Percentiles rank a stretch among this genome's conserved stretches.
Conservation (phyloP, 2,329 filamentous ascomycete species). For the Mycosphaerella arachidis region DNA sequence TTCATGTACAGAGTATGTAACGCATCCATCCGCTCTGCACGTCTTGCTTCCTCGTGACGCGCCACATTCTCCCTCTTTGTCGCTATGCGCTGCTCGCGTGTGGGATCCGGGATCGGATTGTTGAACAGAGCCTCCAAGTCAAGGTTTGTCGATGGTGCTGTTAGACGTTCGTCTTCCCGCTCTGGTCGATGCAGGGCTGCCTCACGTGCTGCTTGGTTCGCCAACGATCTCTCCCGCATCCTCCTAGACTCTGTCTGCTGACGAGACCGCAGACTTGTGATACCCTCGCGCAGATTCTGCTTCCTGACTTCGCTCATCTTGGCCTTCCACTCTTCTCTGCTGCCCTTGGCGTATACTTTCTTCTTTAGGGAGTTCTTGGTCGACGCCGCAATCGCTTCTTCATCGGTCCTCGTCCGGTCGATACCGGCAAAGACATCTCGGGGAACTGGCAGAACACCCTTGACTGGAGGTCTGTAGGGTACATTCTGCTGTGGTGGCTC, state of each 20-base stretch:
- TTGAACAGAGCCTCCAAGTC: slow-evolving; percentile 31
- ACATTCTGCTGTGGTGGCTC: slow-evolving; percentile 66
- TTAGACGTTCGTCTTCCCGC: slow-evolving; percentile 71
- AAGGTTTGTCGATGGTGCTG: slow-evolving; percentile 57
- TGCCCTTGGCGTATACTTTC: slow-evolving; percentile 36
- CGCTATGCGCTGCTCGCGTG: slow-evolving; percentile 54
- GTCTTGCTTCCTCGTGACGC: slow-evolving; percentile 17
- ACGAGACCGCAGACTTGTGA: slow-evolving; percentile 64
- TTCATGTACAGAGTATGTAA: slow-evolving; percentile 88
- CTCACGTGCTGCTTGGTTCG: slow-evolving; percentile 49
- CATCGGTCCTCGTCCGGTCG: slow-evolving; percentile 50
- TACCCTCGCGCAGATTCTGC: slow-evolving; percentile 65
- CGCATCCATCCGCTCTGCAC: slow-evolving; percentile 50
- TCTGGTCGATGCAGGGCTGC: slow-evolving; percentile 59
- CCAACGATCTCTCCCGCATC: slow-evolving; percentile 40
- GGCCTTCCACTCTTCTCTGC: slow-evolving; percentile 61
- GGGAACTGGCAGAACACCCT: slow-evolving; percentile 78
- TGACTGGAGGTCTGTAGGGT: slow-evolving; percentile 49
- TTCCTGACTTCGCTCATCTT: slow-evolving; percentile 69
- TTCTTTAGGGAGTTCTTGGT: slow-evolving; percentile 17
- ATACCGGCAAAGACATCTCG: slow-evolving; percentile 65
- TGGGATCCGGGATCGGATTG: slow-evolving; percentile 54
- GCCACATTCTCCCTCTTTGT: slow-evolving; percentile 28
- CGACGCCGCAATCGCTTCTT: slow-evolving; percentile 21
- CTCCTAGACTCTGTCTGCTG: slow-evolving; percentile 47